Base-by-base conservation (phyloP, 768 basidiomycete genomes). In the Amanita subjunquillea region DNA sequence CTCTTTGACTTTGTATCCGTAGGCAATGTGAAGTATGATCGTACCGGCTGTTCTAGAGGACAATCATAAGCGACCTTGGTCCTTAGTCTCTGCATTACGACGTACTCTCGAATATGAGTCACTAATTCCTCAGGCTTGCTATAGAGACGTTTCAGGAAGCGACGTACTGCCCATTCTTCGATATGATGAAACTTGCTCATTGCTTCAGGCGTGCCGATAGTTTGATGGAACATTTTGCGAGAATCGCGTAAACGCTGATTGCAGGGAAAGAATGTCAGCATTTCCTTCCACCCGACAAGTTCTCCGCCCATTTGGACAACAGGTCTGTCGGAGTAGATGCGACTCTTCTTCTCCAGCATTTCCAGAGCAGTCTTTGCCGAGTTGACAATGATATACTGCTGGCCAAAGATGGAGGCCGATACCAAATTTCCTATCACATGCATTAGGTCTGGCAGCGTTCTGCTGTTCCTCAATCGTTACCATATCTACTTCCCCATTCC, bases 261-360 rank as follows among this genome's bases (percentile, higher is more conserved):
- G 51, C 71, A 71, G 3, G 67, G 66, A 23, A 66, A 13, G 7
- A 72, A 60, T 3, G 63, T 68, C 13, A 72, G 62, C 0, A 66
- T 63, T 50, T 68, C 60, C 46, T 69, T 71, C 69, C 71, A 70
- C 0, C 69, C 69, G 2, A 68, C 73, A 13, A 78, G 64, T 36
- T 72, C 70, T 6, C 69, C 71, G 8, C 68, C 67, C 69, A 75
- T 72, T 30, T 64, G 64, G 37, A 70, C 58, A 20, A 66, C 50
- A 0, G 80, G 77, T 32, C 80, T 68, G 59, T 81, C 78, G 12
- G 80, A 82, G 58, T 80, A 80, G 34, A 73, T 70, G n/a, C 70
- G 63, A 30, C 79, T 74, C 53, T 73, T 76, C 55, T 72, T 74
- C 34, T 79, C 73, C n/a, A 81, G 72, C 64, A 80, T 65, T 27